phyloP scores from a whole-genome alignment of 139 green algal genomes.

The Chlorella sp. region DNA sequence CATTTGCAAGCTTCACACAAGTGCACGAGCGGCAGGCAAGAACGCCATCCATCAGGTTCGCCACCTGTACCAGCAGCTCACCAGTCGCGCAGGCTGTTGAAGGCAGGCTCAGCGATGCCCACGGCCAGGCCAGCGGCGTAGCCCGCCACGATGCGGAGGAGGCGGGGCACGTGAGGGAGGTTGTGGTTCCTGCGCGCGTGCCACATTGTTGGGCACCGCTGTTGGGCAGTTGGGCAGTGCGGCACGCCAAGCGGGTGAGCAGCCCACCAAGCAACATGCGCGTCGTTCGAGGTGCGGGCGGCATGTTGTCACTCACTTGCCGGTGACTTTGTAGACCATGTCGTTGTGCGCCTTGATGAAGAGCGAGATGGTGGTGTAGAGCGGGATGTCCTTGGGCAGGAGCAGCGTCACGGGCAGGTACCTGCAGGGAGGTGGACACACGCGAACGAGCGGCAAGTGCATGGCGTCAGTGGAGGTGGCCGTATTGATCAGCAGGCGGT shows the following conservation, averaged over 20 bases:
- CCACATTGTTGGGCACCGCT: not conserved
- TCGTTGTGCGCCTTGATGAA: constrained; percentile 13
- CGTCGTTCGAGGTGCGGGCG: too few relatives aligned
- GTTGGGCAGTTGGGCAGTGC: too few relatives aligned
- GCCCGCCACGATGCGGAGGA: constrained; percentile 5
- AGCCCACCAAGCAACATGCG: too few relatives aligned
- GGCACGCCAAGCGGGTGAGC: too few relatives aligned
- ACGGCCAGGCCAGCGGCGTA: not conserved
- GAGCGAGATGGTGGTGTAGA: constrained; percentile 9
- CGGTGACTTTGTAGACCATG: constrained; percentile 4
- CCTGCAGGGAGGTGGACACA: too few relatives aligned
- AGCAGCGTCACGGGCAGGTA: constrained; percentile 1
- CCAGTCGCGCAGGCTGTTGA: constrained; percentile 1
- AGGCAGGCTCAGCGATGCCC: constrained; percentile 7
- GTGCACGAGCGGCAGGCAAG: too few relatives aligned
- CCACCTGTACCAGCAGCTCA: too few relatives aligned
- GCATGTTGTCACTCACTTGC: constrained; percentile 12
- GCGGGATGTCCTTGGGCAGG: constrained; percentile 8
- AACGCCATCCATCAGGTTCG: too few relatives aligned
- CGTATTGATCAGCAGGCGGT: too few relatives aligned
- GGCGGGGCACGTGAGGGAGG: constrained; percentile 10
- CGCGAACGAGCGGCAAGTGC: too few relatives aligned
- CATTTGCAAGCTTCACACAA: too few relatives aligned
- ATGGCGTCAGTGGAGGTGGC: not conserved
- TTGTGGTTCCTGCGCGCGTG: constrained; percentile 11